phyloP scores from a whole-genome alignment of 495 filamentous ascomycete genomes.

The Saxophila tyrrhenica region DNA sequence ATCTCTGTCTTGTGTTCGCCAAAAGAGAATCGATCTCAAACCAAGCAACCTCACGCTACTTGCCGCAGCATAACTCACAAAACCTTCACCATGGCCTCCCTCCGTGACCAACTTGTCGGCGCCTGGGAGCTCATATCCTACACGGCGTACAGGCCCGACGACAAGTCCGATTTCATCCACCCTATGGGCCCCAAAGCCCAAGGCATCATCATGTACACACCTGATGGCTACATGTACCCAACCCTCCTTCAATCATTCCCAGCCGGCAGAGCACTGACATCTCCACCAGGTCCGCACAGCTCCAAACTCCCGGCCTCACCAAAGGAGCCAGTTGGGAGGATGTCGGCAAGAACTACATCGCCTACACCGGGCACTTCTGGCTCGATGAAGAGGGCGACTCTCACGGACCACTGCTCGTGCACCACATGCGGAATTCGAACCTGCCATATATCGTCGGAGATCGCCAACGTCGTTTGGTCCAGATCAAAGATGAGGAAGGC shows the following conservation, averaged over 20 bases:
- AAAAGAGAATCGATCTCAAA: too few relatives aligned
- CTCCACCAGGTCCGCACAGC: constrained; percentile 10
- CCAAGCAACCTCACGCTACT: too few relatives aligned
- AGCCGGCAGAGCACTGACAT: not conserved
- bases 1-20: too few relatives aligned
- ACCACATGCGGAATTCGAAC: not conserved
- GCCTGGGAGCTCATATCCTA: constrained; percentile 6
- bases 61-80: too few relatives aligned
- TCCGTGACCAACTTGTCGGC: constrained; percentile 5
- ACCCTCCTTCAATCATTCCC: too few relatives aligned
- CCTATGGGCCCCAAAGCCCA: constrained; percentile 13
- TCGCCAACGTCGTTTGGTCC: not conserved
- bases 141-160: not conserved
- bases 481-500: not conserved
- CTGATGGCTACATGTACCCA: constrained; percentile 17
- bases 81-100: constrained; percentile 3
- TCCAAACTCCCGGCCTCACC: constrained; percentile 9
- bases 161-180: constrained; percentile 6
- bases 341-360: constrained; percentile 4
- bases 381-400: not conserved
- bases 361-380: constrained; percentile 6
- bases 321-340: not conserved
- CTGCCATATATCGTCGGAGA: not conserved
- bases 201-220: constrained; percentile 20
- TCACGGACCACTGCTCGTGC: not conserved